Base-by-base conservation (phyloP, 2,329 filamentous ascomycete species). In the Aureobasidium musti region DNA sequence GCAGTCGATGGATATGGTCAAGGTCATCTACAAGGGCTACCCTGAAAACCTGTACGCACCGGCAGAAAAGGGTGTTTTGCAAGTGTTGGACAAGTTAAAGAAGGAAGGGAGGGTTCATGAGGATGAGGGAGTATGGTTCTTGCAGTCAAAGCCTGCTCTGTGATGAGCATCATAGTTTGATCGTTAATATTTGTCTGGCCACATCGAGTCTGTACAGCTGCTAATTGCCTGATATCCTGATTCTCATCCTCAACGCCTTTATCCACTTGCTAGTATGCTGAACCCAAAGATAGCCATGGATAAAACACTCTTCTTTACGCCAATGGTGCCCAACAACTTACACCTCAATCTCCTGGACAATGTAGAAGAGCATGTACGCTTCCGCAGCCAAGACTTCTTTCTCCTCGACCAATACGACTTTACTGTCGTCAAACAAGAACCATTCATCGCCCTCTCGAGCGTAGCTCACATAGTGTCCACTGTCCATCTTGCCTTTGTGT, bases 381-480 rank as follows among this genome's bases (percentile, higher is more conserved):
- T 97, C 89, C 17, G 91, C 91, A 35, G 85, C 86, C 49, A 98
- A 82, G 3, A 98, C 94, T 68, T 97, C 91, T 5, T 90, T 90
- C 74, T 95, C 89, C 54, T 87, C 87, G 2, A 91, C 94, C 66
- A 93, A 75, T 68, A 93, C 91, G 28, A 98, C 94, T 76, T 92
- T 92, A 76, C 95, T 93, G 75, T 98, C 94, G 74, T 98, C 96
- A 79, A 97, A 97, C 65, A 91, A 87, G 77, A 97, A 96, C 94
- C 94, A 98, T 84, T 96, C 75, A 65, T 91, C 89, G 5, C 89
- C 90, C 67, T 94, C 89, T 54, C 91, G 83, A 68, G 91, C 92
- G 76, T 96, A 97, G n/a, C 89, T 91, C 66, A 93, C 88, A 74
- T 96, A 97, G 75, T 97, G 92, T 19, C 93, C 94, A 1, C 91